These are phyloP conservation scores for Cercospora zeae-maydis DNA, from an alignment of 2,329 filamentous ascomycete species.

Conservation along the genomic window DNA sequence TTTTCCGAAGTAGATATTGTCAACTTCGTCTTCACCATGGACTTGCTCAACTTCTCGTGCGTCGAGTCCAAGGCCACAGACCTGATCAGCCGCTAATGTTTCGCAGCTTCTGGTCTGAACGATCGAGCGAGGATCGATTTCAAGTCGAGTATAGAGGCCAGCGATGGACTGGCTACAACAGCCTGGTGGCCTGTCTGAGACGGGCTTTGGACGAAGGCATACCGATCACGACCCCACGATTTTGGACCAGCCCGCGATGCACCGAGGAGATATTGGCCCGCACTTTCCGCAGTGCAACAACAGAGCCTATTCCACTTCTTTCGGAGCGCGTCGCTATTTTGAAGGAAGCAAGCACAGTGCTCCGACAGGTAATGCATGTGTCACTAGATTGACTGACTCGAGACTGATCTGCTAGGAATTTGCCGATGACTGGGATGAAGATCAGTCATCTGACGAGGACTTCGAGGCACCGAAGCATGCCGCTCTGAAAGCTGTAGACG, in stretches of 20 bases:
- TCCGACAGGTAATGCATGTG: conserved; percentile 41
- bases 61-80: not conserved
- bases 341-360: conserved; percentile 74
- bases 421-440: conserved; percentile 10
- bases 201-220: conserved; percentile 87
- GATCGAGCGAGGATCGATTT: conserved; percentile 67
- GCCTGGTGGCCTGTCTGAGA: conserved; percentile 80
- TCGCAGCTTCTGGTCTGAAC: conserved; percentile 77
- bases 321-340: conserved; percentile 73
- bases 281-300: conserved; percentile 81
- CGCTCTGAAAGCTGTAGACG: too few species aligned
- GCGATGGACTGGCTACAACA: conserved; percentile 93
- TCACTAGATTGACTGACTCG: not conserved
- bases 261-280: conserved; percentile 68
- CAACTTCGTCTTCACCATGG: conserved; percentile 96
- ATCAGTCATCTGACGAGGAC: conserved; percentile 10
- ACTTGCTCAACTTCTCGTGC: conserved; percentile 80
- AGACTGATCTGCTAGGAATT: conserved; percentile 23
- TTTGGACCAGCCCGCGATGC: conserved; percentile 63
- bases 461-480: not conserved
- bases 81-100: conserved; percentile 6
- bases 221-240: conserved; percentile 82
- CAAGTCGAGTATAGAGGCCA: conserved; percentile 75
- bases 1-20: conserved; percentile 46
- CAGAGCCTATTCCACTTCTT: conserved; percentile 82